A percentile compares a stretch with the other conserved stretches of the same genome.
phyloP scores from a whole-genome alignment of 1,284 basidiomycete species.

The Leccinum insigne region DNA sequence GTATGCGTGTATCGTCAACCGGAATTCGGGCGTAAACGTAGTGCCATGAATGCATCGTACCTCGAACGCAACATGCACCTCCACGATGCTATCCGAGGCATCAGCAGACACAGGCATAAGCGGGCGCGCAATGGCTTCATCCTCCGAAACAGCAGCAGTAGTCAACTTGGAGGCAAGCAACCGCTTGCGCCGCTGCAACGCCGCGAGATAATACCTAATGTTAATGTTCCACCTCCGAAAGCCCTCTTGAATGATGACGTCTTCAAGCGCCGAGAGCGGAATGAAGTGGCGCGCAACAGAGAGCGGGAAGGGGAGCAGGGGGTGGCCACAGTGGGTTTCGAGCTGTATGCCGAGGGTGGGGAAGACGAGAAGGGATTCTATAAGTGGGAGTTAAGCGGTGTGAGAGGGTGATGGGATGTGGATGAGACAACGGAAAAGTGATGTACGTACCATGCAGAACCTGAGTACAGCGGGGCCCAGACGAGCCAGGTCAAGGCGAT shows the following conservation, averaged over 20 bases:
- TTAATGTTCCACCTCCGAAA: conserved; percentile 62
- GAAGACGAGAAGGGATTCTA: conserved; percentile 70
- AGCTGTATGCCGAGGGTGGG: conserved; percentile 70
- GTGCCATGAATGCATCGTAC: conserved; percentile 35
- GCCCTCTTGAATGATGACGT: conserved; percentile 74
- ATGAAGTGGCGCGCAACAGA: conserved; percentile 53
- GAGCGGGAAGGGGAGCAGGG: conserved; percentile 38
- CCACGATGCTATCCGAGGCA: conserved; percentile 22
- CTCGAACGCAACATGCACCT: conserved; percentile 53
- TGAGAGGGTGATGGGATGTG: no score
- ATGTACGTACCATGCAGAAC: conserved; percentile 54
- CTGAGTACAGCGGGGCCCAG: conserved; percentile 42
- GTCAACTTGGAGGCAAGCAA: not conserved
- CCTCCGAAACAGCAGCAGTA: not conserved
- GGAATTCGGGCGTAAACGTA: not conserved
- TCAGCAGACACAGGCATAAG: not conserved
- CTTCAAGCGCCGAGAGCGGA: conserved; percentile 50
- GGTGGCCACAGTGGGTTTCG: conserved; percentile 62
- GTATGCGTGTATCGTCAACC: not conserved
- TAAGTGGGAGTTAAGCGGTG: not conserved
- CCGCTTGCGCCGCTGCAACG: conserved; percentile 35
- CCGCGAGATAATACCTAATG: conserved; percentile 59
- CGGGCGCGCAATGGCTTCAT: not conserved
- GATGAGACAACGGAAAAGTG: not conserved
- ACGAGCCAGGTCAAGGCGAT: conserved; percentile 13